These are phyloP conservation scores for Cryptococcus maquisensis DNA, from an alignment of 1,284 basidiomycete species.

Conservation along the genomic window DNA sequence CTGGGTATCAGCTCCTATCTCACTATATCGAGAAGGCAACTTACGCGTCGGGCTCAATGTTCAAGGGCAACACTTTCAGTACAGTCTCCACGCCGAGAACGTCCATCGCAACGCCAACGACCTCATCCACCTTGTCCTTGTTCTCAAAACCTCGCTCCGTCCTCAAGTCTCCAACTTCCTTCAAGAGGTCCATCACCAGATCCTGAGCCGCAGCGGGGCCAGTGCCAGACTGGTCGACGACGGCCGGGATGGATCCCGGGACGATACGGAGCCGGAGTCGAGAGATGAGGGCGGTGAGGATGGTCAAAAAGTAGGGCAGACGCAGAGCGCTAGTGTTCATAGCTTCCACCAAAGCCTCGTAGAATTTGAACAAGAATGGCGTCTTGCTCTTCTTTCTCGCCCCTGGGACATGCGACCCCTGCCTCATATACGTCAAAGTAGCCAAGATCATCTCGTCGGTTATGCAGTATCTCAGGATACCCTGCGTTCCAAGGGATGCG, in stretches of 20 bases:
- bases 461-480: constrained; percentile 64
- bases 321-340: constrained; percentile 63
- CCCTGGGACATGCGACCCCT: constrained; percentile 35
- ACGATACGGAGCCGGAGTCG: constrained; percentile 45
- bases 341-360: constrained; percentile 61
- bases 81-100: constrained; percentile 80
- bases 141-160: constrained; percentile 79
- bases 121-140: constrained; percentile 80
- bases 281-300: constrained; percentile 53
- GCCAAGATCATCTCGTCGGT: constrained; percentile 59
- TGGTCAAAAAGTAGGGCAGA: constrained; percentile 64
- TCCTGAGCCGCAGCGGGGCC: constrained; percentile 63
- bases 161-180: constrained; percentile 70
- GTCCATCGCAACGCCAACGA: constrained; percentile 75
- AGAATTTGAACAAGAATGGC: constrained; percentile 59
- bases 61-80: constrained; percentile 73
- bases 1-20: not conserved
- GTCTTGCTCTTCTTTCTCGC: constrained; percentile 54
- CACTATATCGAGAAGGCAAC: constrained; percentile 19
- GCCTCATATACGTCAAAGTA: constrained; percentile 49
- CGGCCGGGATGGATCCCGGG: not conserved
- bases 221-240: constrained; percentile 53
- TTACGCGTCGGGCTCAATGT: constrained; percentile 78
- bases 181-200: constrained; percentile 69
- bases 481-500: constrained; percentile 57